phyloP scores from a whole-genome alignment of 1,284 basidiomycete genomes.

The Gomphus bonarii region DNA sequence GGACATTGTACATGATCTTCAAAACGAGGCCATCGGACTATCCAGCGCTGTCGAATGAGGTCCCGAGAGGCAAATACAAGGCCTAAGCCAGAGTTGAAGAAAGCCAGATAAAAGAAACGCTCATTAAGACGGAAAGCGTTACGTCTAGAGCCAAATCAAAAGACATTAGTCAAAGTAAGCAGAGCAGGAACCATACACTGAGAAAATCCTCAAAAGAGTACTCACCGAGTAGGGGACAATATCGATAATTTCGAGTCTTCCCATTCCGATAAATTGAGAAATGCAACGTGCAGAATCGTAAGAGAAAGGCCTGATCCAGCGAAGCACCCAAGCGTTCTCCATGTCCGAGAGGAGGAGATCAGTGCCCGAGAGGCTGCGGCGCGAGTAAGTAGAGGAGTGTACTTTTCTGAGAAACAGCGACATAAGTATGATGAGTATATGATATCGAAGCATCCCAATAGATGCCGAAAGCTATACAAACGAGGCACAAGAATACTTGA shows the following conservation, averaged over 20 bases:
- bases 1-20: conserved; percentile 5
- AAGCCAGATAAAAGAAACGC: conserved; percentile 44
- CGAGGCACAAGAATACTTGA: neutral
- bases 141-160: conserved; percentile 32
- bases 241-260: conserved; percentile 34
- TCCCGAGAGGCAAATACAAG: conserved; percentile 39
- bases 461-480: neutral
- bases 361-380: neutral
- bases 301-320: conserved; percentile 3
- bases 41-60: conserved; percentile 47
- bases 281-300: conserved; percentile 1
- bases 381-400: neutral
- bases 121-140: conserved; percentile 63
- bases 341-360: neutral
- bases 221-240: conserved; percentile 58
- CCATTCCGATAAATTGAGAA: conserved; percentile 6
- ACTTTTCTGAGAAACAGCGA: neutral
- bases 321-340: conserved; percentile 4
- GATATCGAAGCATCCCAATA: neutral
- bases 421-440: neutral
- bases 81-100: conserved; percentile 39
- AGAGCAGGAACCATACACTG: neutral
- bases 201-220: conserved; percentile 3
- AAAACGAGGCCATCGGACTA: conserved; percentile 34
- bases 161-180: neutral